Base-by-base conservation (phyloP, 441 rosid species). In the Melianthus villosus region DNA sequence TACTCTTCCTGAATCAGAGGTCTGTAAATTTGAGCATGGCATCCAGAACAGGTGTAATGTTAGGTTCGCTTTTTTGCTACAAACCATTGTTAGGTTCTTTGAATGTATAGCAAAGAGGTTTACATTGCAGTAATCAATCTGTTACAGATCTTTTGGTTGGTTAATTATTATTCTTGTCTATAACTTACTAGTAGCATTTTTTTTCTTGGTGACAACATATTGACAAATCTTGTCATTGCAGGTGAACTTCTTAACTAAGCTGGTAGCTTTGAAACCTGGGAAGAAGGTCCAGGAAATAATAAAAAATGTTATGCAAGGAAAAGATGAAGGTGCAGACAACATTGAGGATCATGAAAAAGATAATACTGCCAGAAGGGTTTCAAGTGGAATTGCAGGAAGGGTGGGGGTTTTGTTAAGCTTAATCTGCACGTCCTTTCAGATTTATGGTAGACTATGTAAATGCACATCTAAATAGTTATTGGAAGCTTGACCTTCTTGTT, bases 1-100 rank as follows among this genome's bases (percentile, higher is more conserved):
- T 23, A 79, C 97, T 14, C 82, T 83, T 46, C 95, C 95, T 33
- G 78, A 83, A 64, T 81, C 97, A 51, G 95, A 89, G 92, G 96
- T 76, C 32, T 50, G 55, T 31, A 6, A 23, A 28, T 27, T 47
- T 34, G 38, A 41, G 26, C 31, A 22, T 36, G 32, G 17, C 10
- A 35, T 32, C 11, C 22, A 16, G 18, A 20, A 35, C 40, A 15
- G n/a, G n/a, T n/a, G 27, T 32, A 6, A 25, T 16, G 22, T 18
- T n/a, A 22, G 12, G 15, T 40, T 29, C 35, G 18, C 43, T 33
- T 49, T 42, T 30, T 50, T n/a, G 5, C 35, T n/a, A n/a, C n/a
- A n/a, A n/a, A n/a, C n/a, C n/a, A n/a, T n/a, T n/a, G n/a, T n/a
- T n/a, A n/a, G n/a, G n/a, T n/a, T n/a, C n/a, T n/a, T n/a, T n/a